Evolutionary conservation across 352 stramenopile species (phyloP).

Genomic region (Phytophthora pini): DNA sequence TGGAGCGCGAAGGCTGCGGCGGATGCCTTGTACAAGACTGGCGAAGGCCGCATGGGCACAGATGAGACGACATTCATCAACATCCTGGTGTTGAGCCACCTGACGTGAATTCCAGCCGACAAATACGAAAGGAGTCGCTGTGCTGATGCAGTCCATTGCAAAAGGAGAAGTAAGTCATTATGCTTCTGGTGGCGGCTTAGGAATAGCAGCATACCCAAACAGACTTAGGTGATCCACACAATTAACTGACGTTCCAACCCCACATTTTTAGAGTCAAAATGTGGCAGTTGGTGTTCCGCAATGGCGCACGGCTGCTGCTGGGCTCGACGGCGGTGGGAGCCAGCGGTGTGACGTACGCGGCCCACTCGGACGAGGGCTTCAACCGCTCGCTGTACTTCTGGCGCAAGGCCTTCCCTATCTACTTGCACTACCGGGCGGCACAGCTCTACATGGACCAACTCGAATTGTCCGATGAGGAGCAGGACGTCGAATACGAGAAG

Average conservation of each 20-base stretch:
- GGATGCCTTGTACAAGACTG: slow-evolving; percentile 66
- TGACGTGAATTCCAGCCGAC: no score
- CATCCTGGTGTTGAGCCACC: slow-evolving; percentile 40
- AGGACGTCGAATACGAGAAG: slow-evolving; percentile 74
- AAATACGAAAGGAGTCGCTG: no score
- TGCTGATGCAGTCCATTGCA: no score
- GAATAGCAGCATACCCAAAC: no score
- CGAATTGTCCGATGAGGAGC: slow-evolving; percentile 51
- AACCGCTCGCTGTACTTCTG: slow-evolving; percentile 85
- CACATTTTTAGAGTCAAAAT: slow-evolving; percentile 12
- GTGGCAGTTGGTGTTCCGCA: slow-evolving; percentile 59
- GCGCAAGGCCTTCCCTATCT: slow-evolving; percentile 89
- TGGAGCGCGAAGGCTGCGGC: slow-evolving; percentile 47
- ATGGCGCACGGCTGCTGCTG: slow-evolving; percentile 67
- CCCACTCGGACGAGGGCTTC: slow-evolving; percentile 83
- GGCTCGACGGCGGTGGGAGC: slow-evolving; percentile 53
- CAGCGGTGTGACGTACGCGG: slow-evolving; percentile 60
- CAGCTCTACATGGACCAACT: slow-evolving; percentile 79
- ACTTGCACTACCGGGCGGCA: slow-evolving; percentile 78
- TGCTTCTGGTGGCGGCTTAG: no score
- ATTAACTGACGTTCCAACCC: neutral
- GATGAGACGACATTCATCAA: slow-evolving; percentile 66
- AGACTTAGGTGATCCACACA: no score
- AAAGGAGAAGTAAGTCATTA: no score
- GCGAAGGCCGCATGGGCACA: slow-evolving; percentile 66